Evolutionary conservation across 2,329 filamentous ascomycete genomes (phyloP).

Genomic region (Fusarium sulawesiense): DNA sequence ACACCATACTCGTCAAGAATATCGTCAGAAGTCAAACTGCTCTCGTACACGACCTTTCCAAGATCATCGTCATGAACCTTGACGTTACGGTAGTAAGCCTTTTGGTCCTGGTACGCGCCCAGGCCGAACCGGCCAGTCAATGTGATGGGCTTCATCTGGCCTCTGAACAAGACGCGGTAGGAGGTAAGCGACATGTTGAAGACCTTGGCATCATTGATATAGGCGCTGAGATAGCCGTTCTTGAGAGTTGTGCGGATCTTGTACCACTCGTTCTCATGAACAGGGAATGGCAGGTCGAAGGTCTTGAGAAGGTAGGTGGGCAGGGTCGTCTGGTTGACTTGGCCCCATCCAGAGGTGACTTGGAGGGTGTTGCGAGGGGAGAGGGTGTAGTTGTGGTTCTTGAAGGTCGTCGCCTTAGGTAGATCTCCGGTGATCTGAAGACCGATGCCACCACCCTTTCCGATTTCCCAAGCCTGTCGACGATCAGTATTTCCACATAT

Average conservation of each 20-base stretch:
- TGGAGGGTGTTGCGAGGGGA: slow-evolving; percentile 3
- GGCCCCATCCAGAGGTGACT: slow-evolving; percentile 1
- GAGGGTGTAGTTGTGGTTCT: slow-evolving; percentile 4
- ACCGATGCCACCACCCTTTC: not conserved
- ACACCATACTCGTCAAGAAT: slow-evolving; percentile 4
- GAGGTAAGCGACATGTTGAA: slow-evolving; percentile 1
- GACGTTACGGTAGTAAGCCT: slow-evolving; percentile 10
- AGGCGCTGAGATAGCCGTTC: not conserved
- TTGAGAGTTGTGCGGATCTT: not conserved
- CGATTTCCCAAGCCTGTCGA: not conserved
- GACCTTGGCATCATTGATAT: not conserved
- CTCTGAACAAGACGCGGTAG: not conserved
- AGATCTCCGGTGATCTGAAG: slow-evolving; percentile 9
- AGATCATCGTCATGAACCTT: not conserved
- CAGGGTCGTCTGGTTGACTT: slow-evolving; percentile 13
- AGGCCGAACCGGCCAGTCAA: slow-evolving; percentile 4
- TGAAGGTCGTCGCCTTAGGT: not conserved
- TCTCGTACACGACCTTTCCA: not conserved
- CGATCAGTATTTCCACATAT: not conserved
- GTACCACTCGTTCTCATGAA: slow-evolving; percentile 11
- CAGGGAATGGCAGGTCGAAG: not conserved
- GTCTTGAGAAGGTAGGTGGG: slow-evolving; percentile 12
- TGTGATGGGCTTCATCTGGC: not conserved
- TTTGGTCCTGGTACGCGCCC: slow-evolving; percentile 12
- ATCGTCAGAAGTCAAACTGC: not conserved